Evolutionary conservation across 257 asterid species (phyloP).

Genomic region (Capsicum pubescens): DNA sequence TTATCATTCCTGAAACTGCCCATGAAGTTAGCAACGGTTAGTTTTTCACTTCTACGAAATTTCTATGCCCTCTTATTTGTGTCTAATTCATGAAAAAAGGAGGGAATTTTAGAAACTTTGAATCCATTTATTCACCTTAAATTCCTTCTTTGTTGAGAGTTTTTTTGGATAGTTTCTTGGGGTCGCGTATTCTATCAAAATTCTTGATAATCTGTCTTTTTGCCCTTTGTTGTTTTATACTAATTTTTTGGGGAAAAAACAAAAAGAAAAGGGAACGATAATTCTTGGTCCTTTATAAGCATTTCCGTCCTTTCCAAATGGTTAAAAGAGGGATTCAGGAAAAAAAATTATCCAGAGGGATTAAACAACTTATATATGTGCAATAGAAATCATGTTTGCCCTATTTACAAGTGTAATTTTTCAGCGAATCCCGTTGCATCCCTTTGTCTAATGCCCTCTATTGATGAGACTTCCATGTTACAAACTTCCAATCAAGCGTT

Average conservation of each 20-base stretch:
- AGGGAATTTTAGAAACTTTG: not conserved
- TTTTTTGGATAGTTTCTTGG: not conserved
- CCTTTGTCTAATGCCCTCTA: not conserved
- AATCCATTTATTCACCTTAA: not conserved
- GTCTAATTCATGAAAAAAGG: not conserved
- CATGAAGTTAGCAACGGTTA: slow-evolving; percentile 88
- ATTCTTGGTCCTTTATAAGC: not conserved
- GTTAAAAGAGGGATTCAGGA: not conserved
- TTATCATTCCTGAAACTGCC: slow-evolving; percentile 81
- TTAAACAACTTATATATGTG: not conserved
- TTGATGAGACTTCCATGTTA: not conserved
- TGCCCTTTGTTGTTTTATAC: not conserved
- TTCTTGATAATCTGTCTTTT: not conserved
- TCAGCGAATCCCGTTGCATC: not conserved
- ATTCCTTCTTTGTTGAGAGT: not conserved
- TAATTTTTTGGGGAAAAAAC: not conserved
- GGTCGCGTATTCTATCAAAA: not conserved
- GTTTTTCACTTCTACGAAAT: slow-evolving; percentile 6
- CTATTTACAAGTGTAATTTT: not conserved
- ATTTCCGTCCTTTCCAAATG: not conserved
- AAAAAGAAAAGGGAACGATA: not conserved
- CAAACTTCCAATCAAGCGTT: not conserved
- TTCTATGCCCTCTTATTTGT: not conserved
- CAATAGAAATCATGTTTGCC: not conserved
- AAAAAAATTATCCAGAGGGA: not conserved